Evolutionary conservation across 208 protist genomes (phyloP).

Genomic region (Plasmodiophora brassicae): DNA sequence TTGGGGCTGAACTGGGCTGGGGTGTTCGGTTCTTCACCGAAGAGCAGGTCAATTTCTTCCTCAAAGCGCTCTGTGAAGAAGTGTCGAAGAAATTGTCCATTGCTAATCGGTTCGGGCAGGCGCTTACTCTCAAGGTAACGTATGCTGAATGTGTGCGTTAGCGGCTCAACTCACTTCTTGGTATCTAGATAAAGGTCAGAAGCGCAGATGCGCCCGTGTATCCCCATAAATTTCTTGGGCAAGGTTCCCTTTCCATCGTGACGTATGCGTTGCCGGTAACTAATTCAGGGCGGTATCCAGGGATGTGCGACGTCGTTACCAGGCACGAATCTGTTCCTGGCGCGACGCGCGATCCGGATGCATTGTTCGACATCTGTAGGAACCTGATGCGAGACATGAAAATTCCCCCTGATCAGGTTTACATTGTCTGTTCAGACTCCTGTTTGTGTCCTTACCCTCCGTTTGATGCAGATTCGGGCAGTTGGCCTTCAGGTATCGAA

Average conservation of each 20-base stretch:
- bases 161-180: neutral
- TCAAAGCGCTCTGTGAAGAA: neutral
- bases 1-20: constrained; percentile 25
- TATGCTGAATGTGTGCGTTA: neutral
- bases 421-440: neutral
- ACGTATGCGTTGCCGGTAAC: no score
- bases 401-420: neutral
- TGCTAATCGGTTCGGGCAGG: neutral
- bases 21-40: neutral
- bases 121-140: neutral
- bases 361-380: neutral
- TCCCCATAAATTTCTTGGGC: neutral
- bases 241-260: no score
- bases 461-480: neutral
- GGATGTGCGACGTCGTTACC: neutral
- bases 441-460: neutral
- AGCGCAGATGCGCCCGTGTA: neutral
- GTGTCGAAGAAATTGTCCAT: neutral
- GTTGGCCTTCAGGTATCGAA: neutral
- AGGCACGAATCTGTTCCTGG: neutral
- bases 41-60: neutral
- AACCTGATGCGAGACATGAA: neutral
- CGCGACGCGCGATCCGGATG: neutral
- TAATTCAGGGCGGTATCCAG: no score
- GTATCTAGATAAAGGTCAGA: neutral